Percentiles rank a stretch among this genome's conserved stretches.
phyloP scores from a whole-genome alignment of 768 basidiomycete genomes.

The Termitomyces bulborhizus region DNA sequence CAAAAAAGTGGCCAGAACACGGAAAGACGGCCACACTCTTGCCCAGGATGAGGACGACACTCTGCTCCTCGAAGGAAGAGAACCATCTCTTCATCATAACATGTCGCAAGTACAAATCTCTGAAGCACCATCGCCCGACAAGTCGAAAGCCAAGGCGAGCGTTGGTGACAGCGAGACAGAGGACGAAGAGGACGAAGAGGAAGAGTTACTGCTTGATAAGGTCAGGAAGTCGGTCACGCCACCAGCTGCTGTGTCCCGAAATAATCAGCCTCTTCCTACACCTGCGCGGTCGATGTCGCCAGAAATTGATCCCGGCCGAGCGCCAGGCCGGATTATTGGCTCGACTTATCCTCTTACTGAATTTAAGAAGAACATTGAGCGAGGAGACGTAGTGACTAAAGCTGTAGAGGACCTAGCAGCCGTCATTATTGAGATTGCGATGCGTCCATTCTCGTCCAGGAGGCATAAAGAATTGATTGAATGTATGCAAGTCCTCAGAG shows the following conservation, averaged over 20 bases:
- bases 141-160: slow-evolving; percentile 23
- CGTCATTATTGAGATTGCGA: slow-evolving; percentile 66
- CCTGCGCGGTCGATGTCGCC: slow-evolving; percentile 45
- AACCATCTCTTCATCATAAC: slow-evolving; percentile 13
- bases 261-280: slow-evolving; percentile 36
- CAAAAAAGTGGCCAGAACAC: slow-evolving; percentile 49
- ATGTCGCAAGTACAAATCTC: slow-evolving; percentile 13
- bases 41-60: slow-evolving; percentile 58
- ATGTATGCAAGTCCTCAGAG: slow-evolving; percentile 64
- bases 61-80: slow-evolving; percentile 48
- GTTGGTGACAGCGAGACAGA: slow-evolving; percentile 51
- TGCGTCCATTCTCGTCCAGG: slow-evolving; percentile 63
- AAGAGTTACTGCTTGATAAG: slow-evolving; percentile 21
- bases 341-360: slow-evolving; percentile 68
- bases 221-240: slow-evolving; percentile 18
- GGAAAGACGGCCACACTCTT: slow-evolving; percentile 58
- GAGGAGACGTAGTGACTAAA: slow-evolving; percentile 78
- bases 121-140: slow-evolving; percentile 8
- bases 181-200: slow-evolving; percentile 26
- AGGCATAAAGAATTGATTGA: slow-evolving; percentile 66
- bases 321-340: slow-evolving; percentile 72
- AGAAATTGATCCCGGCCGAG: slow-evolving; percentile 43
- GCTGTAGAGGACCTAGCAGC: slow-evolving; percentile 74
- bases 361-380: slow-evolving; percentile 63
- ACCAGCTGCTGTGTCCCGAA: slow-evolving; percentile 8